phyloP scores from a whole-genome alignment of 2,329 filamentous ascomycete species.

The Drechslera avenae region DNA sequence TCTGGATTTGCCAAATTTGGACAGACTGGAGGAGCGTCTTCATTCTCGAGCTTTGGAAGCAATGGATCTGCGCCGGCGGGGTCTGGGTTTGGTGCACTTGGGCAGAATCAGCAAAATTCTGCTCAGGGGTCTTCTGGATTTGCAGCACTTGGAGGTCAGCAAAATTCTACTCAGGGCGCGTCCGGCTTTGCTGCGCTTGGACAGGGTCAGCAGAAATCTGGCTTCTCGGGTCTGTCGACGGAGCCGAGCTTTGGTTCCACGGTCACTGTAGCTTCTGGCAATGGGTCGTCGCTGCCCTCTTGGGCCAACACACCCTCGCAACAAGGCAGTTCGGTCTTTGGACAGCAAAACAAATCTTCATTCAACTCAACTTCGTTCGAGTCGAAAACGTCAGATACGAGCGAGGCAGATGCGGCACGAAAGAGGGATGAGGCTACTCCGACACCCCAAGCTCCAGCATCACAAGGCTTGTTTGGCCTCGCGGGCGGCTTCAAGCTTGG shows the following conservation, averaged over 20 bases:
- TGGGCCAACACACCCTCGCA: slow-evolving; percentile 41
- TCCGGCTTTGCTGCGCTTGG: slow-evolving; percentile 43
- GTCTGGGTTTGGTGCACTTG: slow-evolving; percentile 38
- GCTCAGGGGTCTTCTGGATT: slow-evolving; percentile 12
- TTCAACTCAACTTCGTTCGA: slow-evolving; percentile 39
- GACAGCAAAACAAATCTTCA: slow-evolving; percentile 34
- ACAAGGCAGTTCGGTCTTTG: slow-evolving; percentile 35
- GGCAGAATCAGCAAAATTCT: slow-evolving; percentile 35
- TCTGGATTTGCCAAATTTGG: slow-evolving; percentile 45
- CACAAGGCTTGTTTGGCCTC: slow-evolving; percentile 41
- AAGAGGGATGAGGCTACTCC: slow-evolving; percentile 45
- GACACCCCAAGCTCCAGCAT: slow-evolving; percentile 35
- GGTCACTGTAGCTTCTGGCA: slow-evolving; percentile 44
- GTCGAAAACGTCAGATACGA: slow-evolving; percentile 39
- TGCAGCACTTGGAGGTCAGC: background rate
- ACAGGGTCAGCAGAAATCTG: slow-evolving; percentile 35
- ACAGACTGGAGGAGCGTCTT: slow-evolving; percentile 25
- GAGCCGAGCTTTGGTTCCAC: slow-evolving; percentile 51
- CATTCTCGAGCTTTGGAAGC: slow-evolving; percentile 13
- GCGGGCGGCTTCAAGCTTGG: slow-evolving; percentile 66
- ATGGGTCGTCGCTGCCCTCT: slow-evolving; percentile 41
- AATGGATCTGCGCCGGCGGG: slow-evolving; percentile 6
- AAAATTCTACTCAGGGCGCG: background rate
- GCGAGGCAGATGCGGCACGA: slow-evolving; percentile 34
- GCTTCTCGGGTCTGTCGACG: slow-evolving; percentile 35